Percentiles rank a stretch among this genome's conserved stretches.
phyloP scores from a whole-genome alignment of 2,329 filamentous ascomycete genomes.

The Neofusicoccum kwambonambiense region DNA sequence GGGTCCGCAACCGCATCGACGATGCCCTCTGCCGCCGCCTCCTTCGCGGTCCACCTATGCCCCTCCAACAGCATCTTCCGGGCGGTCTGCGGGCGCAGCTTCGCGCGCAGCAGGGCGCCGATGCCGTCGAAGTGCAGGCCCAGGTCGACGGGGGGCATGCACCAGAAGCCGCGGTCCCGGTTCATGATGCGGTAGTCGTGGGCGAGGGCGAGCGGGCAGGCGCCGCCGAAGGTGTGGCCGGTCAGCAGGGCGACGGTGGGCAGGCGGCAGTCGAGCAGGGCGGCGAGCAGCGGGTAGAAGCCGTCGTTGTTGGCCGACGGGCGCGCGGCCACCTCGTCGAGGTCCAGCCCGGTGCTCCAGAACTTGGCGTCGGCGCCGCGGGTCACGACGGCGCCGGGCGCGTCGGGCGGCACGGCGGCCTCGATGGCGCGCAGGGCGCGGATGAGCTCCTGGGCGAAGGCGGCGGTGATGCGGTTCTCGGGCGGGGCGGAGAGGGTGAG shows the following conservation, averaged over 20 bases:
- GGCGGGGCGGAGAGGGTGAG: constrained; percentile 56
- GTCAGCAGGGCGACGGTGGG: constrained; percentile 51
- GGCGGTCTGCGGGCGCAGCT: constrained; percentile 52
- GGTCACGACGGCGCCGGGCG: constrained; percentile 42
- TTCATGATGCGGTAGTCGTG: constrained; percentile 50
- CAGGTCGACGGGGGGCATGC: constrained; percentile 53
- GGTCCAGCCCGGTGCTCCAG: constrained; percentile 38
- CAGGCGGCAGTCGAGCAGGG: constrained; percentile 49
- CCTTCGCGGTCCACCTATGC: constrained; percentile 53
- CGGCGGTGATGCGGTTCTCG: constrained; percentile 53
- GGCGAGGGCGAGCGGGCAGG: constrained; percentile 47
- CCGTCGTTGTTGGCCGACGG: constrained; percentile 57
- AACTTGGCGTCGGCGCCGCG: constrained; percentile 52
- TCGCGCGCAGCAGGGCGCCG: constrained; percentile 52
- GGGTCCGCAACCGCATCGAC: constrained; percentile 54
- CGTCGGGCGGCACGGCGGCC: constrained; percentile 32
- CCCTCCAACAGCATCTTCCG: constrained; percentile 58
- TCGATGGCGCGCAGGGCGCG: constrained; percentile 50
- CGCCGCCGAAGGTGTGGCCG: constrained; percentile 51
- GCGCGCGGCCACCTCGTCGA: constrained; percentile 49
- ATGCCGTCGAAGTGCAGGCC: constrained; percentile 58
- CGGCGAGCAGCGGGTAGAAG: constrained; percentile 55
- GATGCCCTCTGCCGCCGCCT: constrained; percentile 53
- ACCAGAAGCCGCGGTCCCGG: constrained; percentile 32
- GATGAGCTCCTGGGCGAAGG: constrained; percentile 55